Evolutionary conservation across 192 early-diverging fungal genomes (phyloP), one percentile per base, ranked within the genome.

Genomic region (Mortierella alpina): DNA sequence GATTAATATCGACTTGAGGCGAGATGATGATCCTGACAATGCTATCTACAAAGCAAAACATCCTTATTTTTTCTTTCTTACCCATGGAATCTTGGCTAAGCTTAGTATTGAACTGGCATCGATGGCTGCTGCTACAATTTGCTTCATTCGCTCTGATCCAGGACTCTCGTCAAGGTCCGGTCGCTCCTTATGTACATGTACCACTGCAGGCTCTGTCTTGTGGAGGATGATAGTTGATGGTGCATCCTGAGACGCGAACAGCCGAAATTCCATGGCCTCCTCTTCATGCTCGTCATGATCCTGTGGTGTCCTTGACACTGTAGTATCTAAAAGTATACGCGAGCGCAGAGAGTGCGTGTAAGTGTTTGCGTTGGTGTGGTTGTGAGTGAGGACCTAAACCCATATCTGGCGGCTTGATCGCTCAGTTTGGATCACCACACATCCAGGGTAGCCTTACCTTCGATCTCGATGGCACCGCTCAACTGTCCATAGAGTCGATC

Each of bases 181-280:
- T 10, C 66, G 50, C 9, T 72, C 69, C 1, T 51, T 49, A n/a
- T 80, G 70, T 11, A 66, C 47, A 22, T 72, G 20, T 0, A 64
- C 13, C 3, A 63, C 60, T 14, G 63, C 70, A 7, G 57, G 68
- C 23, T 70, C 63, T 8, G 51, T 65, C n/a, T 42, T 17, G 9
- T 56, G 46, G 22, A 72, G 17, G 13, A 63, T 13, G 18, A 68
- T 67, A 1, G 46, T 31, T 59, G 77, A 72, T 42, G 77, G 70
- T 44, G 70, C 52, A 64, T 80, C 77, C n/a, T 80, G 64, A 13
- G 70, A 51, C 7, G 77, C 69, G 58, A 80, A 80, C 17, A 80
- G 49, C 4, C 77, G 63, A 42, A 80, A 80, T 46, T 80, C 70
- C 70, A 80, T 71, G 18, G 39, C 63, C 0, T 60, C 31, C 5